Base-by-base conservation (phyloP, 257 asterid species). In the Ilex asprella region DNA sequence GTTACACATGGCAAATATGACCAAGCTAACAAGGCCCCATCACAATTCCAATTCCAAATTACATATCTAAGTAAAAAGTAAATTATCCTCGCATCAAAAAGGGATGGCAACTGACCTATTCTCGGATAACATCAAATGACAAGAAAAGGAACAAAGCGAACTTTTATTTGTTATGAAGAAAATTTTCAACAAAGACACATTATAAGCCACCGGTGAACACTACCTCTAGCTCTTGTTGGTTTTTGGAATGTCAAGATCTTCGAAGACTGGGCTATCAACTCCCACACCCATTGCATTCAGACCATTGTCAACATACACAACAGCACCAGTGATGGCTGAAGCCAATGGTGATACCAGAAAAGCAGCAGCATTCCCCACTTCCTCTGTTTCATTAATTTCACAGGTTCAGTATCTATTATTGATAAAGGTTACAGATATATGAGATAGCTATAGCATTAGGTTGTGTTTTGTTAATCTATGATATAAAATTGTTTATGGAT, bases 261-360 rank as follows among this genome's bases (percentile, higher is more conserved):
- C 70, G 72, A 89, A 89, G 55, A 70, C 58, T 51, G 89, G 95
- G 63, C 97, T 89, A 68, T 86, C 97, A 9, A 86, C 84, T 58
- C 91, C 95, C 6, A 86, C 87, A 0, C 97, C 95, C 97, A 89
- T 89, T 30, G 97, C 95, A 29, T 86, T 89, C 62, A 89, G 84
- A 57, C 97, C 97, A 5, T 89, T 89, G 76, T 89, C 97, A 10
- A 86, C 97, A 14, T 89, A 86, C 59, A 89, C 69, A 31, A 89
- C 94, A 10, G 86, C 84, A 31, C 95, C 97, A 0, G 97, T 89
- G 47, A 89, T 84, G 47, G 97, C 97, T 54, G 97, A 89, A 52
- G 97, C 91, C 58, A 89, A 67, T 0, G 95, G 94, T 0, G 97
- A 89, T 64, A 84, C 94, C 47, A 89, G 75, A 77, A 89, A 89